Percentiles rank a stretch among this genome's conserved stretches.
Conservation (phyloP, 2,329 filamentous ascomycete genomes). For the Xylariaceae sp. region DNA sequence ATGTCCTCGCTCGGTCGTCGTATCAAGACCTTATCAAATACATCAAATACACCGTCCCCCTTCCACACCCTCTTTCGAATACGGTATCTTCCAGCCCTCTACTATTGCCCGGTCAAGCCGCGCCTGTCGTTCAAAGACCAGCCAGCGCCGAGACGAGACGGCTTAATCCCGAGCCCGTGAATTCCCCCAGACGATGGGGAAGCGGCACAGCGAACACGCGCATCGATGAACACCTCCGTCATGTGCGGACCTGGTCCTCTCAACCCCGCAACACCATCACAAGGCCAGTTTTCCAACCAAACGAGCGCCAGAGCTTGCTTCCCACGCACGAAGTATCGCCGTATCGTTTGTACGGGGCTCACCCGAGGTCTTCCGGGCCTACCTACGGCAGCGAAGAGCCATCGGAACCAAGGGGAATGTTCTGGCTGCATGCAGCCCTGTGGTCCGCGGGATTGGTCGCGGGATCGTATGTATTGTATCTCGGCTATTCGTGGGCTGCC, state of each 20-base stretch:
- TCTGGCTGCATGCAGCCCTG: neutral
- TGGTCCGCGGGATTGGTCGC: neutral
- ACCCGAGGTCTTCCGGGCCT: too few species aligned
- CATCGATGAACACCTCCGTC: neutral
- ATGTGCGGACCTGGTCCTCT: neutral
- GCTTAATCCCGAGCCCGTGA: constrained; percentile 18
- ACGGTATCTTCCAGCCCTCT: constrained; percentile 3
- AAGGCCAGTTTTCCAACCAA: too few species aligned
- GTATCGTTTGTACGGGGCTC: too few species aligned
- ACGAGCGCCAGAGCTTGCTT: neutral
- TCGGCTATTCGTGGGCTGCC: neutral
- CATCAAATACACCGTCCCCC: constrained; percentile 17
- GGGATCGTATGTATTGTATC: neutral
- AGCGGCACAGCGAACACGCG: neutral
- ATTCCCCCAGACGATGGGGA: neutral
- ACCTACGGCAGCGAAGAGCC: too few species aligned
- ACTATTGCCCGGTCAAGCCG: neutral
- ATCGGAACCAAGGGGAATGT: neutral
- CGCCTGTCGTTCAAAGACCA: neutral
- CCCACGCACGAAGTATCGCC: neutral
- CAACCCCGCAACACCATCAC: neutral
- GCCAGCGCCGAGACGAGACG: constrained; percentile 10
- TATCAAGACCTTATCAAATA: constrained; percentile 28
- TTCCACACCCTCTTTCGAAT: constrained; percentile 11
- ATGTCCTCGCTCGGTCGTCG: constrained; percentile 18